These are phyloP conservation scores for Mycena galopus DNA, from an alignment of 768 basidiomycete species.

Conservation along the genomic window DNA sequence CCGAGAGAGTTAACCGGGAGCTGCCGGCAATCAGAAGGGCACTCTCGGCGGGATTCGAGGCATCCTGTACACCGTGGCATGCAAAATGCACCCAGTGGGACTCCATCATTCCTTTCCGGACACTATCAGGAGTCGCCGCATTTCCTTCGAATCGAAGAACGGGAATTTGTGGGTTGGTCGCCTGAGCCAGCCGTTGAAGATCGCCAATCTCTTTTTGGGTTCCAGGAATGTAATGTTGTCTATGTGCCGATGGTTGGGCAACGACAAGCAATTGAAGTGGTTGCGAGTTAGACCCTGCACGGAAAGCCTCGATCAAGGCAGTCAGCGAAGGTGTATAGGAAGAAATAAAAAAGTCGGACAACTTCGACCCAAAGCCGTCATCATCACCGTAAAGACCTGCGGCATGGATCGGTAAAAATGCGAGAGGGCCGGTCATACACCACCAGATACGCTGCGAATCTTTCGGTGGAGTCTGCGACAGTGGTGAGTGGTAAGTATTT, in stretches of 20 bases:
- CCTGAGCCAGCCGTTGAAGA: background rate
- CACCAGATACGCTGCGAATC: background rate
- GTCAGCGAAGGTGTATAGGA: background rate
- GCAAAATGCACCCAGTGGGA: constrained; percentile 4
- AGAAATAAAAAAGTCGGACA: background rate
- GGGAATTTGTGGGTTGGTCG: background rate
- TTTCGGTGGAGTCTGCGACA: background rate
- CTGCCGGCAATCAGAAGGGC: background rate
- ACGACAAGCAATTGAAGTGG: background rate
- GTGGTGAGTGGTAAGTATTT: background rate
- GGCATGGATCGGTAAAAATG: background rate
- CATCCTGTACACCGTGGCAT: constrained; percentile 10
- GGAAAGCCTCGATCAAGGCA: background rate
- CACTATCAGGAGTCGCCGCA: background rate
- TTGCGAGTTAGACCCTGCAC: background rate
- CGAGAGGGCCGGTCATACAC: background rate
- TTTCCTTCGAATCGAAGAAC: background rate
- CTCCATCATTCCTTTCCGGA: background rate
- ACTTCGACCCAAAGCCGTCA: background rate
- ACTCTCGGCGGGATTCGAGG: background rate
- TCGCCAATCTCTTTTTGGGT: background rate
- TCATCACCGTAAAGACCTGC: background rate
- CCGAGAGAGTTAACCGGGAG: background rate
- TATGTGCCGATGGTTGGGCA: background rate
- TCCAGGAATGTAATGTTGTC: background rate